phyloP scores from a whole-genome alignment of 2,329 filamentous ascomycete genomes.

The Phialocephala sp. region DNA sequence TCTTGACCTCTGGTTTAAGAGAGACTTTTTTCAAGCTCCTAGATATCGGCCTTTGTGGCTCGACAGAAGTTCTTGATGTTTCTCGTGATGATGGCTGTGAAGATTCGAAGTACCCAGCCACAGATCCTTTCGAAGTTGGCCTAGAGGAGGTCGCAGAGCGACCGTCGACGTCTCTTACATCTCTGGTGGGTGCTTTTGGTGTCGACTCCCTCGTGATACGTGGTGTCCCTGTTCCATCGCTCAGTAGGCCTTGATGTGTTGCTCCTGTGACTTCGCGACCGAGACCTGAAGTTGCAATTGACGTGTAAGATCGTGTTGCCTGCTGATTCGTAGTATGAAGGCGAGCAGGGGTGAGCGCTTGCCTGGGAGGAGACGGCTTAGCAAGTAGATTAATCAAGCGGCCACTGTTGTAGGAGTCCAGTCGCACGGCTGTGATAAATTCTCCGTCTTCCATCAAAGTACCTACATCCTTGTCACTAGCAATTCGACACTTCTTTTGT shows the following conservation, averaged over 20 bases:
- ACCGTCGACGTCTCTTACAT: not conserved
- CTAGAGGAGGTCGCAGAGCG: conserved; percentile 15
- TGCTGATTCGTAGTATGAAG: not conserved
- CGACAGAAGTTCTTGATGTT: not conserved
- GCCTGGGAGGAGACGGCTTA: conserved; percentile 34
- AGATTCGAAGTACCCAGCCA: not conserved
- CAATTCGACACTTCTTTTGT: conserved; percentile 30
- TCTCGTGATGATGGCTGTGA: conserved; percentile 5
- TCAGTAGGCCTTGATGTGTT: not conserved
- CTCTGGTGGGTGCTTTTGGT: not conserved
- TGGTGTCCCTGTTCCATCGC: not conserved
- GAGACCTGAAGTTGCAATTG: not conserved
- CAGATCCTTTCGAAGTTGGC: conserved; percentile 20
- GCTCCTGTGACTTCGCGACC: conserved; percentile 1
- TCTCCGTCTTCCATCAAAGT: conserved; percentile 39
- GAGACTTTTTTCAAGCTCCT: conserved; percentile 2
- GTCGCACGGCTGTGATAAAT: not conserved
- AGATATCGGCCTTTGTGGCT: conserved; percentile 1
- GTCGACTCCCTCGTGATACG: not conserved
- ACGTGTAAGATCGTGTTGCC: not conserved
- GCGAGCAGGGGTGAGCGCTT: not conserved
- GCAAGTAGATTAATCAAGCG: conserved; percentile 32
- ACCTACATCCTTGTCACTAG: conserved; percentile 27
- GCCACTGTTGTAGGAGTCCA: conserved; percentile 5
- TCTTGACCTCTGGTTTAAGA: not conserved